Evolutionary conservation across 2,329 filamentous ascomycete species (phyloP).

Genomic region (Cercospora sesami): DNA sequence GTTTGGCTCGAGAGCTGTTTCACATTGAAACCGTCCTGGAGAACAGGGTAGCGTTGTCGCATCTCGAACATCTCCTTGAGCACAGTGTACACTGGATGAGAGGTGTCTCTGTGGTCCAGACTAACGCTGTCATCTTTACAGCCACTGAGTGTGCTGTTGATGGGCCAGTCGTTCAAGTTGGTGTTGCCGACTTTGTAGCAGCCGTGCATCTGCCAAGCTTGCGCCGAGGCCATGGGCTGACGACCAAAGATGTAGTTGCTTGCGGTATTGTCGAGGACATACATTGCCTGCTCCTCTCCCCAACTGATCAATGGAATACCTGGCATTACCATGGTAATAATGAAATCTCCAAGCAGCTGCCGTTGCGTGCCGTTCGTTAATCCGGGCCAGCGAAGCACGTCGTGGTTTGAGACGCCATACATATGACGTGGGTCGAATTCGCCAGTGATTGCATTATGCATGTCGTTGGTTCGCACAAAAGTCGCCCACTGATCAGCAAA

Average conservation of each 20-base stretch:
- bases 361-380: constrained; percentile 58
- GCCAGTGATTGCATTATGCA: constrained; percentile 61
- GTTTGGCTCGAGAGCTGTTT: constrained; percentile 60
- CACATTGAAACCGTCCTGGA: constrained; percentile 61
- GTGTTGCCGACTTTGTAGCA: constrained; percentile 60
- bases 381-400: constrained; percentile 65
- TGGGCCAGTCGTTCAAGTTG: constrained; percentile 60
- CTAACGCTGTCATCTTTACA: constrained; percentile 59
- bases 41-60: constrained; percentile 55
- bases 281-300: constrained; percentile 67
- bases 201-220: constrained; percentile 65
- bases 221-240: constrained; percentile 61
- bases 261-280: constrained; percentile 64
- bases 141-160: constrained; percentile 55
- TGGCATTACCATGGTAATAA: constrained; percentile 61
- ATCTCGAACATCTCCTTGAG: constrained; percentile 64
- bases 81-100: constrained; percentile 61
- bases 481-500: constrained; percentile 57
- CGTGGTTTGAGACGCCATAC: constrained; percentile 65
- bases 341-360: constrained; percentile 58
- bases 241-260: constrained; percentile 66
- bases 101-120: constrained; percentile 63
- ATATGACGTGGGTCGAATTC: constrained; percentile 64
- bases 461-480: constrained; percentile 60
- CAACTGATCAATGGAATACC: constrained; percentile 62